Evolutionary conservation across 2,329 filamentous ascomycete species (phyloP), one percentile per base, ranked within the genome.

Genomic region (Beauveria pseudobassiana): DNA sequence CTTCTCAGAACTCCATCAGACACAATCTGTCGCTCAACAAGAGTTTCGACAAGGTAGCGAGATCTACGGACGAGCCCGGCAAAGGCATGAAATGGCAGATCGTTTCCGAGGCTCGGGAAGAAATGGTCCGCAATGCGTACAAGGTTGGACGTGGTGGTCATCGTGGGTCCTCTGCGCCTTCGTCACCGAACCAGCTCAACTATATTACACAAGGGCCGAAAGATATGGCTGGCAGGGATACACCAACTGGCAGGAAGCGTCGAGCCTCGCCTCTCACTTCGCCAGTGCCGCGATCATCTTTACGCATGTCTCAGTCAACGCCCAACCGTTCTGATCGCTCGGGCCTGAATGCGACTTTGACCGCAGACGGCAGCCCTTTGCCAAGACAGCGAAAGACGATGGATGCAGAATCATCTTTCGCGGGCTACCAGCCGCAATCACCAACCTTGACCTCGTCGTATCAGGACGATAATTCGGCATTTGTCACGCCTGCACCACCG

Each of bases 81-180:
- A 99, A 99, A 73, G 95, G 95, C 30, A 98, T 97, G 92, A 98
- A 98, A 73, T 99, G 95, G 95, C 91, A 93, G 74, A 93, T 99
- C 70, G 87, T 91, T 4, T 83, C 90, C 1, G 90, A 96, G 65
- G 84, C 88, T 66, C 87, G 89, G 54, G 91, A 97, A 20, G 93
- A 96, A 59, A 96, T 97, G 80, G 83, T 91, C 63, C 89, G 89
- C 72, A 90, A 89, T 67, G 83, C 83, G 1, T 83, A 78, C 67
- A 81, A 82, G 61, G 81, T 84, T 20, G 85, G 85, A 20, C 80
- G 83, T 51, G 84, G 86, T 55, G 85, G 85, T 4, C 85, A 87
- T 66, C 79, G 86, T 63, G 86, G 86, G 62, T 89, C 87, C 28
- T 89, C 87, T 9, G 86, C 84, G 7, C 88, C 88, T 12, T 88